These are phyloP conservation scores for Sporisorium reilianum DNA, from an alignment of 1,284 basidiomycete species.

Conservation along the genomic window DNA sequence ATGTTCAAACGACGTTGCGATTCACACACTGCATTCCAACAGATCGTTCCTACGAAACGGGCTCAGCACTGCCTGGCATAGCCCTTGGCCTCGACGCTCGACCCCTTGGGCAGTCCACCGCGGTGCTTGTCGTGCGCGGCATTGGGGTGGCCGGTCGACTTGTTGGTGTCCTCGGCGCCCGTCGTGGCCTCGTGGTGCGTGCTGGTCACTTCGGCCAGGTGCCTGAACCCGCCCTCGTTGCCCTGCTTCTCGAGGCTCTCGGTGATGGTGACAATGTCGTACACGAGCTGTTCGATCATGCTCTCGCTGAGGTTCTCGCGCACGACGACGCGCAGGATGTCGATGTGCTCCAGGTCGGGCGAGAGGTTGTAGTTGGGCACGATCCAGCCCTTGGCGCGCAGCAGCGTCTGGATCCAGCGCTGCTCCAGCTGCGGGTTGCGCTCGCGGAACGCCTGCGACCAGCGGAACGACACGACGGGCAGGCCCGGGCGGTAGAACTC, in stretches of 20 bases:
- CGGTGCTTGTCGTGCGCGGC: slow-evolving; percentile 50
- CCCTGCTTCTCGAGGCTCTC: slow-evolving; percentile 52
- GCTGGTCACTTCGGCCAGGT: slow-evolving; percentile 31
- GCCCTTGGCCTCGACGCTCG: slow-evolving; percentile 49
- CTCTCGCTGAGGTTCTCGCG: slow-evolving; percentile 62
- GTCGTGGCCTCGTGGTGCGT: slow-evolving; percentile 7
- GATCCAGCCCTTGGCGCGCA: slow-evolving; percentile 82
- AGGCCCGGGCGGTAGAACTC: slow-evolving; percentile 81
- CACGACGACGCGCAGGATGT: slow-evolving; percentile 67
- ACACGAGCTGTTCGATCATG: slow-evolving; percentile 65
- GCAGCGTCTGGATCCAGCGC: slow-evolving; percentile 85
- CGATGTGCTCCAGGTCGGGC: slow-evolving; percentile 53
- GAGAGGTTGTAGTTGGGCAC: slow-evolving; percentile 66
- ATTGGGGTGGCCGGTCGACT: slow-evolving; percentile 21
- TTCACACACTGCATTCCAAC: not conserved
- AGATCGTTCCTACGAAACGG: not conserved
- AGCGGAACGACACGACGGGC: slow-evolving; percentile 89
- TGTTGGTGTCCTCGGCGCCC: slow-evolving; percentile 9
- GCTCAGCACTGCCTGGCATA: slow-evolving; percentile 64
- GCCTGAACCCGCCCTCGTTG: slow-evolving; percentile 25
- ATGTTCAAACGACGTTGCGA: not conserved
- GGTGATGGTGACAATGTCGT: slow-evolving; percentile 64
- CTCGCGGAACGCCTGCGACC: slow-evolving; percentile 76
- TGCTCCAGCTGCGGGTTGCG: slow-evolving; percentile 74
- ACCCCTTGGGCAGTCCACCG: slow-evolving; percentile 40